phyloP scores from a whole-genome alignment of 345 rosid genomes.

The Ceriops decandra region DNA sequence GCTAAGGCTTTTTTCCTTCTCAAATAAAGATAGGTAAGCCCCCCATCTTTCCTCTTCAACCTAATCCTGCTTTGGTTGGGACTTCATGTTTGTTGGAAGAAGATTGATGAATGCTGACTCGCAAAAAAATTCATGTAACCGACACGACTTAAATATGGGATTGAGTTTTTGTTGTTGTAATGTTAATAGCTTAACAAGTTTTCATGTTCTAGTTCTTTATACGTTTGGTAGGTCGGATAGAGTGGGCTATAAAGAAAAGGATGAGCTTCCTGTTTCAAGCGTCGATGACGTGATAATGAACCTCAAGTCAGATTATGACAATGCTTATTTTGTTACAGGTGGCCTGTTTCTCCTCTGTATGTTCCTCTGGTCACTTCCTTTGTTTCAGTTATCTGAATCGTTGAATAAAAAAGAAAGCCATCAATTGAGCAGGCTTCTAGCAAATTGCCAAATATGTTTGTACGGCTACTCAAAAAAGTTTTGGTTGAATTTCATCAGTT shows the following conservation, averaged over 20 bases:
- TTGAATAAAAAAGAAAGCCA: too few relatives aligned
- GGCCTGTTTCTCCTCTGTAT: not conserved
- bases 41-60: not conserved
- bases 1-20: slow-evolving; percentile 50
- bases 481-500: too few relatives aligned
- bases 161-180: not conserved
- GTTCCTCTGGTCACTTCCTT: not conserved
- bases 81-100: not conserved
- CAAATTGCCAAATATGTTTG: too few relatives aligned
- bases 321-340: slow-evolving; percentile 90
- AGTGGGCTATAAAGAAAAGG: slow-evolving; percentile 21
- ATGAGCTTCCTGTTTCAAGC: slow-evolving; percentile 35
- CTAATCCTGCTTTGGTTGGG: not conserved
- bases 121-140: too few relatives aligned
- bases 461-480: too few relatives aligned
- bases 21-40: slow-evolving; percentile 28
- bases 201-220: not conserved
- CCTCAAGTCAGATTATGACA: slow-evolving; percentile 62
- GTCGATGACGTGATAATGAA: slow-evolving; percentile 51
- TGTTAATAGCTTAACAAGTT: not conserved
- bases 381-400: not conserved
- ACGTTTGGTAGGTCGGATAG: slow-evolving; percentile 19
- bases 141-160: too few relatives aligned
- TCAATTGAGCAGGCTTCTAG: too few relatives aligned
- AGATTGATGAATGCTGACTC: too few relatives aligned